A percentile compares a stretch with the other conserved stretches of the same genome.
These are phyloP conservation scores for Pseudopithomyces maydicus DNA, from an alignment of 2,329 filamentous ascomycete species.

Conservation along the genomic window DNA sequence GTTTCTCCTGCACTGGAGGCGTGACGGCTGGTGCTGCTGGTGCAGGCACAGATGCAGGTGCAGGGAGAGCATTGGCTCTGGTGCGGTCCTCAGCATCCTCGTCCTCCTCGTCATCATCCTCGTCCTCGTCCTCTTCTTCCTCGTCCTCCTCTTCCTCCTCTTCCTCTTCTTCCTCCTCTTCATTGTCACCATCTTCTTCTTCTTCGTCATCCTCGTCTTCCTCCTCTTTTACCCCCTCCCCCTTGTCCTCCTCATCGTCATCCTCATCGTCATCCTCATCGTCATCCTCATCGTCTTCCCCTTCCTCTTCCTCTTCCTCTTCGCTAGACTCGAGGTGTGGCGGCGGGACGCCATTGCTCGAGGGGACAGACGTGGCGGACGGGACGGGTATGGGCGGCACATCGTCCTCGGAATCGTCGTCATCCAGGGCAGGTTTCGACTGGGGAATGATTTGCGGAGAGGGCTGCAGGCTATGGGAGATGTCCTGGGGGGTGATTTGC, in stretches of 20 bases:
- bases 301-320: neutral
- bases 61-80: too few relatives aligned
- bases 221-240: neutral
- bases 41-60: too few relatives aligned
- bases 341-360: slow-evolving; percentile 9
- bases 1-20: slow-evolving; percentile 10
- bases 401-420: slow-evolving; percentile 24
- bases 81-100: neutral
- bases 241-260: slow-evolving; percentile 4
- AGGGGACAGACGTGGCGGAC: slow-evolving; percentile 6
- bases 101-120: neutral
- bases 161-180: slow-evolving; percentile 11
- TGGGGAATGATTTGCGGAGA: slow-evolving; percentile 13
- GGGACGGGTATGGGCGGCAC: slow-evolving; percentile 10
- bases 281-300: slow-evolving; percentile 7
- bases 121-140: neutral
- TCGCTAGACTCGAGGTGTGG: slow-evolving; percentile 5
- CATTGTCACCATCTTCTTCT: slow-evolving; percentile 7
- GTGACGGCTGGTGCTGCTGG: too few relatives aligned
- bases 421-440: slow-evolving; percentile 14
- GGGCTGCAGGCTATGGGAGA: slow-evolving; percentile 19
- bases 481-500: slow-evolving; percentile 13
- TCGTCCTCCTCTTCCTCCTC: too few relatives aligned
- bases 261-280: slow-evolving; percentile 9
- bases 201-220: slow-evolving; percentile 7